Base-by-base conservation (phyloP, 1,284 basidiomycete genomes). In the Porodaedalea pini region DNA sequence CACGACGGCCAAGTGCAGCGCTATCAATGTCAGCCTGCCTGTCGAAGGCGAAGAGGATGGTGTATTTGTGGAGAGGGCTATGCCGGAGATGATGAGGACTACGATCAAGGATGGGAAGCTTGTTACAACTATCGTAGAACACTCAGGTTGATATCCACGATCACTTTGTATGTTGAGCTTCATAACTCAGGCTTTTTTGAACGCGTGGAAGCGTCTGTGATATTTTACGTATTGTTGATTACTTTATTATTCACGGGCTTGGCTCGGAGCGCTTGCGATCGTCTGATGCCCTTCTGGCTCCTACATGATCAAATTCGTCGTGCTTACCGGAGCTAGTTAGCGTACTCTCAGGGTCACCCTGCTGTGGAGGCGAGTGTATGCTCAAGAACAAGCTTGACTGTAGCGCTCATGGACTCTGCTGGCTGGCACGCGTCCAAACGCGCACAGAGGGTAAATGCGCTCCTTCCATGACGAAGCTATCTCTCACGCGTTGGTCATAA, bases 61-160 rank as follows among this genome's bases (percentile, higher is more conserved):
- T 10, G 82, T 96, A 52, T 98, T 94, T 66, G 82, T 85, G 62
- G 97, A 99, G 73, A 85, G 86, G 64, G 82, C 96, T 2, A 77
- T 99, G 37, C 97, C 97, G 0, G 97, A 99, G 75, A 98, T 98
- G 89, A 79, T 99, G 72, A 92, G 87, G 78, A 92, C 91, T 43
- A 81, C 83, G 48, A 77, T 99, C 19, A 77, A 83, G 68, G 76
- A 84, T 63, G 94, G 94, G n/a, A 96, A 90, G 71, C 74, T 97
- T 56, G 81, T 94, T 49, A 96, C 94, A 8, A 85, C 78, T 27
- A 83, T 95, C 47, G 89, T 97, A n/a, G 94, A 97, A 70, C 94
- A 97, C 57, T 51, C 56, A n/a, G 61, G 57, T 34, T 62, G 32
- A 54, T 36, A 8, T 8, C 36, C 10, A 37, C 10, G 17, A 40